Evolutionary conservation across 441 rosid genomes (phyloP).

Genomic region (Lepidium campestre): DNA sequence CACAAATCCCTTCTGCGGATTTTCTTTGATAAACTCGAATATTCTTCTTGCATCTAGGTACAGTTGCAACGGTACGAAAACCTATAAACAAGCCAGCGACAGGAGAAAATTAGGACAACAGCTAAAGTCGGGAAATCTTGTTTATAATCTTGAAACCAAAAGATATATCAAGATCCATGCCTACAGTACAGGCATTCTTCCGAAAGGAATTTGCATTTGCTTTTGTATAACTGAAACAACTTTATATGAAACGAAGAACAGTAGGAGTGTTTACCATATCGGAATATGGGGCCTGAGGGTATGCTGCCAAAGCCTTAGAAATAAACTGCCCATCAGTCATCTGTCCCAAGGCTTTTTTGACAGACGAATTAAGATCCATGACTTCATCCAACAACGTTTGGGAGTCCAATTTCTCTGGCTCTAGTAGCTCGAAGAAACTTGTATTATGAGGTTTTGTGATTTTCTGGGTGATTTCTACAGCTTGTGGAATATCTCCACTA

Average conservation of each 20-base stretch:
- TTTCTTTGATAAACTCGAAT: constrained; percentile 48
- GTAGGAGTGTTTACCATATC: constrained; percentile 42
- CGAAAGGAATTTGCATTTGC: background rate
- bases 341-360: constrained; percentile 35
- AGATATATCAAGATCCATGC: background rate
- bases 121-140: background rate
- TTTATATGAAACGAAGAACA: background rate
- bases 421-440: constrained; percentile 52
- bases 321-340: constrained; percentile 61
- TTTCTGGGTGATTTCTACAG: constrained; percentile 45
- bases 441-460: constrained; percentile 41
- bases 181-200: background rate
- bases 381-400: constrained; percentile 44
- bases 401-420: constrained; percentile 31
- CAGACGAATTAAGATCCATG: constrained; percentile 53
- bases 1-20: constrained; percentile 31
- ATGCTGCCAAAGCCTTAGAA: constrained; percentile 72
- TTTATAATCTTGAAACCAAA: background rate
- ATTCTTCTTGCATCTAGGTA: constrained; percentile 40
- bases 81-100: constrained; percentile 34
- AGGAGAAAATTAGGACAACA: background rate
- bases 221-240: background rate
- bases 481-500: constrained; percentile 59
- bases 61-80: constrained; percentile 52
- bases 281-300: constrained; percentile 77